phyloP scores from a whole-genome alignment of 2,329 filamentous ascomycete genomes.

The Dactylellina sp. region DNA sequence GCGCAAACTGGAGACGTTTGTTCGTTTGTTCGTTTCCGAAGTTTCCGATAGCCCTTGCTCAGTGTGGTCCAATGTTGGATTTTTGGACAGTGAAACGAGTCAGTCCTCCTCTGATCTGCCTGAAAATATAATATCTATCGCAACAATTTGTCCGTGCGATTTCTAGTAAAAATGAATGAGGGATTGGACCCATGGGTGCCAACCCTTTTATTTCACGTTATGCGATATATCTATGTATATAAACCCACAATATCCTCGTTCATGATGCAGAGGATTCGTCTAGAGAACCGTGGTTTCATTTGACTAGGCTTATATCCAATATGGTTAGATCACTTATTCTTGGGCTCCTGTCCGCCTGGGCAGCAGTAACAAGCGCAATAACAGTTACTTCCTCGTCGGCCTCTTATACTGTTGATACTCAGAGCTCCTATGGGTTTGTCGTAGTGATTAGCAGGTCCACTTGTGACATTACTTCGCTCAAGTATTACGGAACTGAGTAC shows the following conservation, averaged over 20 bases:
- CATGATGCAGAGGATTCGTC: neutral
- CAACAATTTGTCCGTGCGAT: conserved; percentile 12
- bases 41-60: conserved; percentile 29
- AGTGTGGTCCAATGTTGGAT: conserved; percentile 9
- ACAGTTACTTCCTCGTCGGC: conserved; percentile 15
- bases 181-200: too few relatives aligned
- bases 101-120: neutral
- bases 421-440: conserved; percentile 28
- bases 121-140: too few relatives aligned
- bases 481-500: conserved; percentile 71
- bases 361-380: conserved; percentile 22
- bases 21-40: conserved; percentile 28
- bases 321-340: conserved; percentile 6
- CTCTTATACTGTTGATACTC: conserved; percentile 18
- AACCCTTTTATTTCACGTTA: neutral
- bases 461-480: conserved; percentile 75
- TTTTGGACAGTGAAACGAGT: neutral
- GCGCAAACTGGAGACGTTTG: neutral
- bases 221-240: neutral
- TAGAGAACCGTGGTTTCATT: neutral
- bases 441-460: conserved; percentile 66
- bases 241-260: neutral
- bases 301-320: neutral
- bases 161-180: neutral
- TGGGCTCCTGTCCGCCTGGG: conserved; percentile 1